A percentile compares a stretch with the other conserved stretches of the same genome.
These are phyloP conservation scores for Aureobasidium sp. DNA, from an alignment of 2,329 filamentous ascomycete genomes.

Conservation along the genomic window DNA sequence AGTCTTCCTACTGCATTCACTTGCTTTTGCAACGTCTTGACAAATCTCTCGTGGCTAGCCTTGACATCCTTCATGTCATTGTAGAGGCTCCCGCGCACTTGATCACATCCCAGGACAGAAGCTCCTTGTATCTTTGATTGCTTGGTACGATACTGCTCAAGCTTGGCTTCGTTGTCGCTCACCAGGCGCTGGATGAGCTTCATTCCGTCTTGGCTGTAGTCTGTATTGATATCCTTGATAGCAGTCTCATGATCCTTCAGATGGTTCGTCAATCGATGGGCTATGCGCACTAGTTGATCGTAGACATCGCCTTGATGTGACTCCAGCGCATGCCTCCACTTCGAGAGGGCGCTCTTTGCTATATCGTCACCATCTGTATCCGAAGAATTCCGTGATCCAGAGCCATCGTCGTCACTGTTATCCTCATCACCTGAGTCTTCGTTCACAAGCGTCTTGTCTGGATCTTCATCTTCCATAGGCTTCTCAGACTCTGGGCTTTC, in stretches of 20 bases:
- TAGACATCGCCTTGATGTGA: constrained; percentile 35
- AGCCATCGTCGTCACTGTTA: not conserved
- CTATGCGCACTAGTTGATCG: constrained; percentile 34
- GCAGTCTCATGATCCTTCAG: constrained; percentile 42
- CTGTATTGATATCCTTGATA: constrained; percentile 37
- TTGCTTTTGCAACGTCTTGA: not conserved
- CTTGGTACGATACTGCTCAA: constrained; percentile 24
- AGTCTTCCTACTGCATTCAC: not conserved
- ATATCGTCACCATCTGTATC: constrained; percentile 21
- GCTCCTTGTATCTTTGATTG: constrained; percentile 24
- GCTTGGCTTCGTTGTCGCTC: constrained; percentile 33
- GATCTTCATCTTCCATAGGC: constrained; percentile 15
- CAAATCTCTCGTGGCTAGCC: not conserved
- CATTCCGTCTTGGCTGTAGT: constrained; percentile 38
- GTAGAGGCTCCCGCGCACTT: not conserved
- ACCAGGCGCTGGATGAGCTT: constrained; percentile 39
- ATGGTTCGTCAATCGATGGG: constrained; percentile 38
- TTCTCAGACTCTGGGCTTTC: not conserved
- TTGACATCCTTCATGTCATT: not conserved
- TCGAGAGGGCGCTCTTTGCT: constrained; percentile 26
- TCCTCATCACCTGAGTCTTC: not conserved
- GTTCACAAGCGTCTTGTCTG: constrained; percentile 26
- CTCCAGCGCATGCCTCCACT: constrained; percentile 34
- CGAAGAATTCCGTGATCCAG: constrained; percentile 13
- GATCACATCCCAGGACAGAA: not conserved